A percentile compares a stretch with the other conserved stretches of the same genome.
Conservation (phyloP, 805 yeast species). For the Saturnispora quitensis region DNA sequence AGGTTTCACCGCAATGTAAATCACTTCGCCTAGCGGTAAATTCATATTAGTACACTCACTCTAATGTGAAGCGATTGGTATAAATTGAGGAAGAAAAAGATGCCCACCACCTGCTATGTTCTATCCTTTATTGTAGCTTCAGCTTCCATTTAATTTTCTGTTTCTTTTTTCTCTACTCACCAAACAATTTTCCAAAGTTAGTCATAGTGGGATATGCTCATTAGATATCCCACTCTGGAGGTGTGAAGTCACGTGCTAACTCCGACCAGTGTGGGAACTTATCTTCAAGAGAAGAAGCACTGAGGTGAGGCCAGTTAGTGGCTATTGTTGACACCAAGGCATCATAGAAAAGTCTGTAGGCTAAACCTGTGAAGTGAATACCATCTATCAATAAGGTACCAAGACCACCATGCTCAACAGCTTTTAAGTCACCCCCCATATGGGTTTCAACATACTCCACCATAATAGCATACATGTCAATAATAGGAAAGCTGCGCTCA, state of each 20-base stretch:
- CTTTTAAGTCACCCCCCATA: constrained; percentile 2
- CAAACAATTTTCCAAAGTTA: neutral
- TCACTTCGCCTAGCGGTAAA: constrained; percentile 46
- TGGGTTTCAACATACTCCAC: neutral
- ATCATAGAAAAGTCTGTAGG: constrained; percentile 32
- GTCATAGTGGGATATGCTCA: neutral
- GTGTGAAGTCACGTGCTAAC: constrained; percentile 4
- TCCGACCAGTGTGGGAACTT: constrained; percentile 19
- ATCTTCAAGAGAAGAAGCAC: constrained; percentile 13
- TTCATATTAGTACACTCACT: neutral
- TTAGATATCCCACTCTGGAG: neutral
- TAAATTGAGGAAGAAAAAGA: neutral
- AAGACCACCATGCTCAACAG: constrained; percentile 2
- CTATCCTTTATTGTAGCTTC: neutral
- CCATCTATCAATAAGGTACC: constrained; percentile 33
- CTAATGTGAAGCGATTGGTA: neutral
- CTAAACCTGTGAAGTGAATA: constrained; percentile 33
- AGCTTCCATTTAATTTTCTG: neutral
- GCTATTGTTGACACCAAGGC: constrained; percentile 25
- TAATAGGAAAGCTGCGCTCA: constrained; percentile 39
- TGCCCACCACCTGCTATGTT: neutral
- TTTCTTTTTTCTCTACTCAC: neutral
- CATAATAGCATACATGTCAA: constrained; percentile 26
- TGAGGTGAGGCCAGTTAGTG: constrained; percentile 25
- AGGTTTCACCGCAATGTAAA: constrained; percentile 76